Evolutionary conservation across 2,329 filamentous ascomycete genomes (phyloP), one percentile per base, ranked within the genome.

Genomic region (Pseudocercospora fijiensis): DNA sequence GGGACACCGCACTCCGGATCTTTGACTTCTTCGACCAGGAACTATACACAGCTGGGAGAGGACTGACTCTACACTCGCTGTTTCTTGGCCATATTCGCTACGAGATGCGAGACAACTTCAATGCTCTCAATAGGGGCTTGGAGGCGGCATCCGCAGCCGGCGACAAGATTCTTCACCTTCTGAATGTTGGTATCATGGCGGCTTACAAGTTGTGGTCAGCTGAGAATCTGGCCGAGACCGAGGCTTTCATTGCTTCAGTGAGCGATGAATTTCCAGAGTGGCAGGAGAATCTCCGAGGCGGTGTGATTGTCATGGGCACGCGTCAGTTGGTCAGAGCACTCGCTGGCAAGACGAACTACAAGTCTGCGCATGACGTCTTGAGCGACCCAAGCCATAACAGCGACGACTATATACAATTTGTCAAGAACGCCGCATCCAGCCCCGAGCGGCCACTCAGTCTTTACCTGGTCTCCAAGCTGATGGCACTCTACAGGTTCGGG

Each of bases 201-300:
- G 83, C 86, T 67, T 84, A 89, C 70, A 87, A 85, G 68, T 84
- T 92, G 61, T 92, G 88, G 75, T 84, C 85, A 11, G 88, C 87
- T 68, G 86, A 91, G 67, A 88, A 91, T 63, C 80, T 87, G 55
- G 80, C 81, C 13, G 90, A 93, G 61, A 78, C 92, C 0, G 90
- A 92, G 73, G 83, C 83, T 0, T 90, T 87, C 72, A 89, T 88
- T 69, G 84, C 86, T 55, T 90, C 88, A 65, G 84, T 87, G n/a
- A 89, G 88, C 65, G 85, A 92, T 65, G 90, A 92, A 67, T 85
- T 91, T 63, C 85, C 86, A 1, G 86, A 88, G 57, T 93, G 90
- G 90, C 81, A 87, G 53, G 80, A 83, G 51, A 90, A 92, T 70
- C 84, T 88, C 1, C 83, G 89, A 63, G 90, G 90, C 16, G 90